phyloP scores from a whole-genome alignment of 2,329 filamentous ascomycete species.

The Cephalotrichum gorgonifer region DNA sequence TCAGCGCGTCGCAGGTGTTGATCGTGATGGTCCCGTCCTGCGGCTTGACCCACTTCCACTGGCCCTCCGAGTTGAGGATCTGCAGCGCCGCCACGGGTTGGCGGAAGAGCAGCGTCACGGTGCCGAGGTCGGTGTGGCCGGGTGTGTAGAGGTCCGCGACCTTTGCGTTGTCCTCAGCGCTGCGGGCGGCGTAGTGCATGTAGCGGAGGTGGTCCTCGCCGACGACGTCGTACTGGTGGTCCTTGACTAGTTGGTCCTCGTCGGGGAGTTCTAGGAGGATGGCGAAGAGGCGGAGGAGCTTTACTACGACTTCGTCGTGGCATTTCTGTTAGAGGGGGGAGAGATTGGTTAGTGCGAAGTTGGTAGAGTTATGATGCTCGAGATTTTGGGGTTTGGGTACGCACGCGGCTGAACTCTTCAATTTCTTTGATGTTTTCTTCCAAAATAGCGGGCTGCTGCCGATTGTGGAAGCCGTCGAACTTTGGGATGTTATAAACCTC shows the following conservation, averaged over 20 bases:
- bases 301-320: constrained; percentile 40
- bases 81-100: constrained; percentile 45
- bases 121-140: constrained; percentile 38
- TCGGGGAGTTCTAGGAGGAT: constrained; percentile 42
- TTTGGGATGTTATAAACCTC: constrained; percentile 30
- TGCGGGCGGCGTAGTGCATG: constrained; percentile 26
- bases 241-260: constrained; percentile 43
- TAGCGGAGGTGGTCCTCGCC: constrained; percentile 45
- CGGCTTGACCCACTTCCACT: constrained; percentile 19
- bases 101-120: constrained; percentile 42
- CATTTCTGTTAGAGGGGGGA: background rate
- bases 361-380: no score
- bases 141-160: background rate
- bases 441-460: constrained; percentile 33
- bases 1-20: constrained; percentile 33
- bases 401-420: constrained; percentile 29
- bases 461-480: constrained; percentile 31
- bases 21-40: constrained; percentile 29
- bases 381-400: no score
- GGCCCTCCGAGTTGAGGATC: constrained; percentile 30
- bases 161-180: constrained; percentile 27
- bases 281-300: constrained; percentile 46
- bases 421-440: constrained; percentile 39
- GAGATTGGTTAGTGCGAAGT: background rate
- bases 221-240: constrained; percentile 43